Percentiles rank a stretch among this genome's conserved stretches.
Evolutionary conservation across 2,329 filamentous ascomycete species (phyloP).

Genomic region (Fusarium euwallaceae): DNA sequence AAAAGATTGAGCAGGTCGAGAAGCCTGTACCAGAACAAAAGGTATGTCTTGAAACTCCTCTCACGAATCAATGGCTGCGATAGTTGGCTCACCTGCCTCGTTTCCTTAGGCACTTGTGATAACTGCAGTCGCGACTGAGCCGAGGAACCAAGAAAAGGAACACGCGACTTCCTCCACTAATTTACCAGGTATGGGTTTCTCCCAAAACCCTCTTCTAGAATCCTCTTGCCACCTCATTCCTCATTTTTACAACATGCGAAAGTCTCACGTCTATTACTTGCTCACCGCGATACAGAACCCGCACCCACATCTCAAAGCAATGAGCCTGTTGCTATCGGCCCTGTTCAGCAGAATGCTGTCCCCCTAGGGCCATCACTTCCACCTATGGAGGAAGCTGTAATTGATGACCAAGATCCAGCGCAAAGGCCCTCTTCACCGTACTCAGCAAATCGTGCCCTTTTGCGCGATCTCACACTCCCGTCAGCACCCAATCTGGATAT

Average conservation of each 20-base stretch:
- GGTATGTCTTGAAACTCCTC: conserved; percentile 18
- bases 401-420: conserved; percentile 36
- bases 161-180: neutral
- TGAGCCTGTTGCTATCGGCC: conserved; percentile 42
- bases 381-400: conserved; percentile 42
- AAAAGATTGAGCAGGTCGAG: conserved; percentile 47
- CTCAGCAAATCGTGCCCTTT: conserved; percentile 71
- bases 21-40: conserved; percentile 8
- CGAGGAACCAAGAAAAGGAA: conserved; percentile 10
- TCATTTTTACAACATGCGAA: neutral
- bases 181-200: conserved; percentile 16
- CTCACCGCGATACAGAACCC: conserved; percentile 15
- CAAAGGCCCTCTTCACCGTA: conserved; percentile 72
- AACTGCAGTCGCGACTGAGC: neutral
- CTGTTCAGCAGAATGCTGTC: conserved; percentile 48
- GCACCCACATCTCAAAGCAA: conserved; percentile 10
- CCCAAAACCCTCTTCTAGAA: neutral
- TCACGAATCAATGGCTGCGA: neutral
- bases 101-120: conserved; percentile 16
- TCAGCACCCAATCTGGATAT: conserved; percentile 79
- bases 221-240: neutral
- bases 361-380: conserved; percentile 58
- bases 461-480: conserved; percentile 81
- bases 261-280: neutral
- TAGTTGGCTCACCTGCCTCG: conserved; percentile 9